Evolutionary conservation across 768 basidiomycete genomes (phyloP).

Genomic region (Lyophyllum semitale): DNA sequence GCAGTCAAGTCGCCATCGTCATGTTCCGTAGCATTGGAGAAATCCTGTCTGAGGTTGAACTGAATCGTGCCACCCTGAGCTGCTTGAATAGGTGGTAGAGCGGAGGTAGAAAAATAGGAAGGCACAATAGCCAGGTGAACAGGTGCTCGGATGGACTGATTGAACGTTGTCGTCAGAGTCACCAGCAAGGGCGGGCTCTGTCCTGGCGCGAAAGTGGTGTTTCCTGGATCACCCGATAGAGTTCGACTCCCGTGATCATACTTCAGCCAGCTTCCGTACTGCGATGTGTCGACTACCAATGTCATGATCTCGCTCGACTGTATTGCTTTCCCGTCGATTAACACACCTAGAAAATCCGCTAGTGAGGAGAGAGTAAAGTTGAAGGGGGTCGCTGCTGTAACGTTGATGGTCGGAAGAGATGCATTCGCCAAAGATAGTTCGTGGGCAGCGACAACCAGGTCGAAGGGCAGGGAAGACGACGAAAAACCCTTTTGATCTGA

Average conservation of each 20-base stretch:
- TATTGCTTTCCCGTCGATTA: conserved; percentile 63
- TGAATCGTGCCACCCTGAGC: conserved; percentile 50
- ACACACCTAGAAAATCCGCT: conserved; percentile 62
- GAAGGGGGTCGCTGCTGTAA: conserved; percentile 60
- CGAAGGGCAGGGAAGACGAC: conserved; percentile 59
- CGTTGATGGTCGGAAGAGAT: conserved; percentile 67
- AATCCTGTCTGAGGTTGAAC: conserved; percentile 57
- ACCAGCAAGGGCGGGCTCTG: conserved; percentile 51
- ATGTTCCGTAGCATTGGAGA: conserved; percentile 50
- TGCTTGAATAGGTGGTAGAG: conserved; percentile 57
- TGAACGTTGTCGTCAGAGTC: conserved; percentile 60
- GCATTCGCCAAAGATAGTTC: conserved; percentile 55
- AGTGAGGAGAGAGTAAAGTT: conserved; percentile 52
- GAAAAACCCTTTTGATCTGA: conserved; percentile 77
- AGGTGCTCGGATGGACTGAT: conserved; percentile 66
- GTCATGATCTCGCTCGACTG: conserved; percentile 56
- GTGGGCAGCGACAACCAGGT: conserved; percentile 66
- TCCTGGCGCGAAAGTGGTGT: conserved; percentile 35
- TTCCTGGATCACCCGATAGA: conserved; percentile 67
- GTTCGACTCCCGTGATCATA: conserved; percentile 59
- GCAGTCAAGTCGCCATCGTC: conserved; percentile 56
- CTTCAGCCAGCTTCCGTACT: conserved; percentile 55
- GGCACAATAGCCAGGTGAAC: conserved; percentile 68
- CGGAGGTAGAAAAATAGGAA: conserved; percentile 67
- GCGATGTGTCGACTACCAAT: conserved; percentile 61